phyloP scores from a whole-genome alignment of 768 basidiomycete species.

The Hortiboletus campestris region DNA sequence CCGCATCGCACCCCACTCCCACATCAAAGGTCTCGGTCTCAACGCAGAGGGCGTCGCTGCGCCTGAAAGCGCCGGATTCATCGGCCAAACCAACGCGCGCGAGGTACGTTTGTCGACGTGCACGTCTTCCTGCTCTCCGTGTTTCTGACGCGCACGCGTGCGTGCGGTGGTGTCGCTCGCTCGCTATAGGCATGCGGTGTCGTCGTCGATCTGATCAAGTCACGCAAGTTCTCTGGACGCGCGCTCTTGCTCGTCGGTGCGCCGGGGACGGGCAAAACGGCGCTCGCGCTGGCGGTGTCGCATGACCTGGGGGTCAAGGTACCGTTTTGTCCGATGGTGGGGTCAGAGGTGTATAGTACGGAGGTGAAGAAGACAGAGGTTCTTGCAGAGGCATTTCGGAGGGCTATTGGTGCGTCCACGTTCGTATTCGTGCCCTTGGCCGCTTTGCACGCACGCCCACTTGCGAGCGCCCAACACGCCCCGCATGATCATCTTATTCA shows the following conservation, averaged over 20 bases:
- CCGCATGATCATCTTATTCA: neutral
- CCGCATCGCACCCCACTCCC: constrained; percentile 88
- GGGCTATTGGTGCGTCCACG: constrained; percentile 82
- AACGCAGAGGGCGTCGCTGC: constrained; percentile 78
- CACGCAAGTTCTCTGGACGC: constrained; percentile 90
- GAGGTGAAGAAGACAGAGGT: constrained; percentile 99
- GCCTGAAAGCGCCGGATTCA: constrained; percentile 76
- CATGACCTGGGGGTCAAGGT: constrained; percentile 94
- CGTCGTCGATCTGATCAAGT: constrained; percentile 85
- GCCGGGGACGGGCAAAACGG: constrained; percentile 98
- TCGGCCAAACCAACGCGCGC: constrained; percentile 86
- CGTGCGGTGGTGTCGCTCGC: neutral
- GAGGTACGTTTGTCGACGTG: constrained; percentile 54
- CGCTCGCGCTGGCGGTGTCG: constrained; percentile 90
- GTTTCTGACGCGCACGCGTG: neutral
- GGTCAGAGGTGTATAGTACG: constrained; percentile 92
- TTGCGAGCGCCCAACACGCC: neutral
- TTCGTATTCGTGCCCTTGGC: neutral
- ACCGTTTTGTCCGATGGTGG: constrained; percentile 99
- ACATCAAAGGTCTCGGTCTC: constrained; percentile 94
- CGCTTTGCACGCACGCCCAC: neutral
- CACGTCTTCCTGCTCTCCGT: too few species aligned
- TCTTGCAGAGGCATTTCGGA: constrained; percentile 87
- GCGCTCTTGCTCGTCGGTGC: constrained; percentile 91
- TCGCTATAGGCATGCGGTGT: constrained; percentile 79